Base-by-base conservation (phyloP, 257 asterid species). In the Nicotiana tabacum region DNA sequence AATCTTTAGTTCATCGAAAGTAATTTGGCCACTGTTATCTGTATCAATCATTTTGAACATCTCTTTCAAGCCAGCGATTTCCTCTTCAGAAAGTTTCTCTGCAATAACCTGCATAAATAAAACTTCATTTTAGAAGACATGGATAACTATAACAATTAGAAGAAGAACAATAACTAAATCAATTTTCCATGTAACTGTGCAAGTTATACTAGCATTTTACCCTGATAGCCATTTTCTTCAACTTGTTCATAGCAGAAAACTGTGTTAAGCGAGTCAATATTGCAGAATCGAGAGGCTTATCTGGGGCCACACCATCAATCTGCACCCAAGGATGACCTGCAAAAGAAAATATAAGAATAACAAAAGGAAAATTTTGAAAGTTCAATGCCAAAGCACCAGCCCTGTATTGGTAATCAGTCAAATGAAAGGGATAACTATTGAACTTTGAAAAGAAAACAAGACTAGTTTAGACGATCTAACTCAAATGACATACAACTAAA, bases 21-120 rank as follows among this genome's bases (percentile, higher is more conserved):
- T 92, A 65, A 95, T 95, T 43, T 92, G 94, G 11, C 99, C 98
- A 64, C 99, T 95, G 77, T 88, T 90, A 83, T 95, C 98, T 70
- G 93, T 87, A 60, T 95, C 98, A 16, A 93, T 90, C 93, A 88
- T 89, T 85, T 90, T 92, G 79, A 95, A 93, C 92, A 92, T 92
- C 86, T 92, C 97, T 83, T 88, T 95, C 3, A 95, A 83, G 48
- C 99, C 97, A 1, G 97, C 98, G 66, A 93, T 95, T 89, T 95
- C 98, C 83, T 95, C 99, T 88, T 94, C 97, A 0, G 98, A 92
- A 29, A 95, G 93, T 76, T 89, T 87, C 78, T 92, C 97, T 21
- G 98, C 99, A 61, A 95, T 95, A 32, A 95, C 94, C 99, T 95
- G 69, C 62, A 55, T 6, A 80, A 18, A 24, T 6, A 62, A 16